Base-by-base conservation (phyloP, 345 rosid species). In the Cardamine occulta region DNA sequence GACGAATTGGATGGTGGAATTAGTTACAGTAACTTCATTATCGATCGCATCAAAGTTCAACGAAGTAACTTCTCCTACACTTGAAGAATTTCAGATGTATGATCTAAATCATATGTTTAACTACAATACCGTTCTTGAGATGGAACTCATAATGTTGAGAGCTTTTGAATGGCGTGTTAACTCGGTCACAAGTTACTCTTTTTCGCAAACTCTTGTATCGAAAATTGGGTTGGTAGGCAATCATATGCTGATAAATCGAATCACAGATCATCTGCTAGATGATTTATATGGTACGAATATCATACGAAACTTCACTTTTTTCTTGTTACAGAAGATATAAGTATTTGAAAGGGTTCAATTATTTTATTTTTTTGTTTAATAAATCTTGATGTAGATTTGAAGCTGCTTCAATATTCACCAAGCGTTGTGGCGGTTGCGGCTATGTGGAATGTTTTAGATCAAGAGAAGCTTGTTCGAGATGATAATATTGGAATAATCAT, bases 1-100 rank as follows among this genome's bases (percentile, higher is more conserved):
- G 96, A 81, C 82, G 8, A 61, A 74, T 11, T 89, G 96, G 93
- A 89, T 89, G 93, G 80, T 86, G 55, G 91, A 93, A 58, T 68
- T 91, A 54, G 52, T 88, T 2, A 74, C 83, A 1, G 52, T 91
- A 4, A 85, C 96, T 14, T 88, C 96, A 71, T 77, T 93, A 69
- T 89, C 90, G 0, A 80, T 91, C 7, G 89, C 97, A 0, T 72
- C 88, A 17, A 93, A 93, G 76, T 89, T 88, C 57, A 83, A 21
- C 4, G 97, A 91, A 55, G 85, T 82, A 32, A 69, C 64, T 18
- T 29, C 75, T 18, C 86, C 84, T 47, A 78, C 84, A 12, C 72
- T 89, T 49, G 67, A 82, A n/a, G 89, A 88, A 72, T 75, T 91
- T 71, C 90, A 87, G 85, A 82, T 80, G 89, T 89, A 89, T 63